phyloP scores from a whole-genome alignment of 805 yeast genomes.

The Saturnispora besseyi region DNA sequence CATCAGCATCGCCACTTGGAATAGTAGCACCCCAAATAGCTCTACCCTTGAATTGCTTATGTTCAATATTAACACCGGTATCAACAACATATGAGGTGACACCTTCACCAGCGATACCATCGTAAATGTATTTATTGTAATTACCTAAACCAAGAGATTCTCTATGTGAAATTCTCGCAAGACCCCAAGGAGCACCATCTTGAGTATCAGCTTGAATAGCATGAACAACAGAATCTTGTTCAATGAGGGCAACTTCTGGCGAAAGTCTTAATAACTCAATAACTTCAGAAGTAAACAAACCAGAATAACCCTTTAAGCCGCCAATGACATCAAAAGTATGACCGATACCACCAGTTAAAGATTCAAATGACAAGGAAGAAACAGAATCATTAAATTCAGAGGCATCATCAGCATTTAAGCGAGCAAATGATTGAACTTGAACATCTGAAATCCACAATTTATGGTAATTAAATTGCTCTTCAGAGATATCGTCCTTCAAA shows the following conservation, averaged over 20 bases:
- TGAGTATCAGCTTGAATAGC: conserved; percentile 59
- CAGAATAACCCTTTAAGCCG: conserved; percentile 72
- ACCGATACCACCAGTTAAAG: conserved; percentile 41
- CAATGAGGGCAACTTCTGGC: conserved; percentile 53
- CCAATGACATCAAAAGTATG: conserved; percentile 51
- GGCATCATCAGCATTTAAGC: conserved; percentile 16
- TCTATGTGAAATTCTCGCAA: conserved; percentile 83
- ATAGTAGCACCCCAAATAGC: conserved; percentile 81
- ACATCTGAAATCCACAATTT: conserved; percentile 51
- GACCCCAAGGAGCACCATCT: conserved; percentile 90
- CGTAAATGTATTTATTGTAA: conserved; percentile 66
- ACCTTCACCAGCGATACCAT: conserved; percentile 68
- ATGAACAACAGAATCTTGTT: conserved; percentile 63
- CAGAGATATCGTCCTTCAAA: conserved; percentile 55
- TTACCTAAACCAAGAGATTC: conserved; percentile 57
- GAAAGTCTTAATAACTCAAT: conserved; percentile 56
- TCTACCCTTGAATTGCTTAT: conserved; percentile 74
- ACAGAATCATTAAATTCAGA: conserved; percentile 26
- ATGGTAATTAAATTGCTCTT: conserved; percentile 54
- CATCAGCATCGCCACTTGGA: conserved; percentile 59
- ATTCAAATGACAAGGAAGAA: conserved; percentile 14
- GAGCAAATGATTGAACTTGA: conserved; percentile 35
- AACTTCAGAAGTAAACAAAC: conserved; percentile 68
- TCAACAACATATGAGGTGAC: conserved; percentile 84
- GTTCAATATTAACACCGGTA: conserved; percentile 74